Percentiles rank a stretch among this genome's conserved stretches.
phyloP scores from a whole-genome alignment of 2,329 filamentous ascomycete species.

The Sclerotinia borealis region DNA sequence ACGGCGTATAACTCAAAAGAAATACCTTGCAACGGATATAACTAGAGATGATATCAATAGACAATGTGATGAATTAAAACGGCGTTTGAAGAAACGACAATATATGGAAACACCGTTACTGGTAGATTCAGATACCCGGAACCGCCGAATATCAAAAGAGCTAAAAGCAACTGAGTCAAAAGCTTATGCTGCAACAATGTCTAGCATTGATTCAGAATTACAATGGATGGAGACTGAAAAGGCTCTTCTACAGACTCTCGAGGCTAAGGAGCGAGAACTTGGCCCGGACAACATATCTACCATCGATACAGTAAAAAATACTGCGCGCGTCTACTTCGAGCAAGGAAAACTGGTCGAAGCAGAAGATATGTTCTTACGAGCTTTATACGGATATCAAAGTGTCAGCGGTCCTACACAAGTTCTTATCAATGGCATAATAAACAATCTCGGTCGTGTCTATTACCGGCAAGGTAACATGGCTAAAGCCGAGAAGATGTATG shows the following conservation, averaged over 20 bases:
- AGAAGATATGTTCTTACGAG: conserved; percentile 14
- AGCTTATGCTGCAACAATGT: background rate
- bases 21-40: background rate
- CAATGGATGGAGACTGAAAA: background rate
- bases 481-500: conserved; percentile 27
- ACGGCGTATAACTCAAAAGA: background rate
- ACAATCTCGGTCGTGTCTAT: conserved; percentile 14
- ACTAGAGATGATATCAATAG: background rate
- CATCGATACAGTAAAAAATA: conserved; percentile 14
- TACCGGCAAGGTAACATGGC: conserved; percentile 8
- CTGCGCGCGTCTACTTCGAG: conserved; percentile 8
- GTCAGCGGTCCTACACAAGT: conserved; percentile 11
- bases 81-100: background rate
- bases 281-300: conserved; percentile 12
- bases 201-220: background rate
- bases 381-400: conserved; percentile 14
- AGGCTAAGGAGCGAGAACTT: conserved; percentile 10
- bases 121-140: background rate
- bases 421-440: conserved; percentile 8
- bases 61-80: background rate
- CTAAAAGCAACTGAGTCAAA: background rate
- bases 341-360: conserved; percentile 22
- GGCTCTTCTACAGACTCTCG: background rate
- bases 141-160: background rate
- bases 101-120: background rate